These are phyloP conservation scores for Eucalyptus decipiens DNA, from an alignment of 345 rosid species.

Conservation along the genomic window DNA sequence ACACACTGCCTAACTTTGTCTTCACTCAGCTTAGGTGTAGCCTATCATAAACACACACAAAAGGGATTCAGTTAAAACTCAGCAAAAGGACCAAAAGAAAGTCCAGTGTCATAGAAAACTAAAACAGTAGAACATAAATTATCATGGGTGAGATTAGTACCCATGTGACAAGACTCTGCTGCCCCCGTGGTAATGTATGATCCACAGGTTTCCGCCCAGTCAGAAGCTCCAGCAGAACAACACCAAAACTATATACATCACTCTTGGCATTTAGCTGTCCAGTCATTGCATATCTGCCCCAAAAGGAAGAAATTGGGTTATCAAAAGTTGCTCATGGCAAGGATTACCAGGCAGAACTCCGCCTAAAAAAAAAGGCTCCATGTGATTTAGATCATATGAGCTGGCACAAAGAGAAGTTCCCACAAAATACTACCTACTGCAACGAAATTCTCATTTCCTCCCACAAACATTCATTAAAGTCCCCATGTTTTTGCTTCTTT, in stretches of 20 bases:
- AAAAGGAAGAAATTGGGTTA: not conserved
- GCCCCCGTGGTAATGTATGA: slow-evolving; percentile 92
- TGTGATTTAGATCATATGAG: not conserved
- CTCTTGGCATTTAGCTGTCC: slow-evolving; percentile 91
- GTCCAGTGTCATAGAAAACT: not conserved
- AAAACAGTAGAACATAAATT: not conserved
- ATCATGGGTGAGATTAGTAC: slow-evolving; percentile 12
- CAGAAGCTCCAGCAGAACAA: slow-evolving; percentile 86
- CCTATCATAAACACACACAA: slow-evolving; percentile 19
- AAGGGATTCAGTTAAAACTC: not conserved
- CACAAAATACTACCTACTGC: not conserved
- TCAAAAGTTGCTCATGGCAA: not conserved
- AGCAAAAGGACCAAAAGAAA: not conserved
- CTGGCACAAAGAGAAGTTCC: not conserved
- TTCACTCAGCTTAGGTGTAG: slow-evolving; percentile 89
- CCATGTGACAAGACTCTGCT: slow-evolving; percentile 64
- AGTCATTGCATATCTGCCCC: slow-evolving; percentile 88
- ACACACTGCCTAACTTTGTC: slow-evolving; percentile 92
- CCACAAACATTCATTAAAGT: not conserved
- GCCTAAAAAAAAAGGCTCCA: not conserved
- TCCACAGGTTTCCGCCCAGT: slow-evolving; percentile 97
- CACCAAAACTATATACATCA: slow-evolving; percentile 41
- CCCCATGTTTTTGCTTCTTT: not conserved
- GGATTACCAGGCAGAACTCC: not conserved
- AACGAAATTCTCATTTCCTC: not conserved